Evolutionary conservation across 139 green algal species (phyloP).

Genomic region (Klebsormidium nitens): DNA sequence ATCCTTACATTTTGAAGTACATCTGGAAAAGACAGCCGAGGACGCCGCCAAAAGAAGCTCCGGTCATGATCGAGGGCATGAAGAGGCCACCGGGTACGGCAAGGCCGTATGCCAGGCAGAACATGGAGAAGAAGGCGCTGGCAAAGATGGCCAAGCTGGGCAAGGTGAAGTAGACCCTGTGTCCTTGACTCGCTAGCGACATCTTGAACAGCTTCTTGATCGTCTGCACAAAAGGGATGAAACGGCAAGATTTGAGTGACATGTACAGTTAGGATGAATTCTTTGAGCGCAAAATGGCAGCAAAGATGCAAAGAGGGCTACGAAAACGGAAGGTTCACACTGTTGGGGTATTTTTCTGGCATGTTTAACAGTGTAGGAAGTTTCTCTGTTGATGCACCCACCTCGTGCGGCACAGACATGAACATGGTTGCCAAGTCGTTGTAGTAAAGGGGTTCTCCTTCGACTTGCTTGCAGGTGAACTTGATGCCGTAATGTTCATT

Average conservation of each 20-base stretch:
- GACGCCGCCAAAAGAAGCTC: constrained; percentile 14
- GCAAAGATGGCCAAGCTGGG: constrained; percentile 52
- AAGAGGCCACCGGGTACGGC: constrained; percentile 85
- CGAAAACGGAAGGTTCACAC: too few species aligned
- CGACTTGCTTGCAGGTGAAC: background rate
- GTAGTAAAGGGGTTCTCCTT: constrained; percentile 44
- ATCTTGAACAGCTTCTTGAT: constrained; percentile 69
- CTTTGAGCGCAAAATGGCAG: too few species aligned
- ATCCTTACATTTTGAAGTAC: background rate
- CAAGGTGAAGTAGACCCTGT: constrained; percentile 49
- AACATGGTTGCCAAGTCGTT: constrained; percentile 83
- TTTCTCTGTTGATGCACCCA: background rate
- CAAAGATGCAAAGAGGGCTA: too few species aligned
- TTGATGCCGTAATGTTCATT: background rate
- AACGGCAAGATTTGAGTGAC: too few species aligned
- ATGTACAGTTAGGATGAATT: too few species aligned
- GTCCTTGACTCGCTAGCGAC: constrained; percentile 33
- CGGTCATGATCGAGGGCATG: constrained; percentile 79
- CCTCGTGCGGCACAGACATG: constrained; percentile 58
- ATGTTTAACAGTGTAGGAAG: background rate
- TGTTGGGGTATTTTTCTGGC: too few species aligned
- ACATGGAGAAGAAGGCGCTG: constrained; percentile 65
- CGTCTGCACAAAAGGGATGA: constrained; percentile 34
- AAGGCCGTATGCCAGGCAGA: constrained; percentile 61
- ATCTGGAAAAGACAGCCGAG: background rate